Base-by-base conservation (phyloP, 352 stramenopile genomes). In the Globisporangium carolinianum region DNA sequence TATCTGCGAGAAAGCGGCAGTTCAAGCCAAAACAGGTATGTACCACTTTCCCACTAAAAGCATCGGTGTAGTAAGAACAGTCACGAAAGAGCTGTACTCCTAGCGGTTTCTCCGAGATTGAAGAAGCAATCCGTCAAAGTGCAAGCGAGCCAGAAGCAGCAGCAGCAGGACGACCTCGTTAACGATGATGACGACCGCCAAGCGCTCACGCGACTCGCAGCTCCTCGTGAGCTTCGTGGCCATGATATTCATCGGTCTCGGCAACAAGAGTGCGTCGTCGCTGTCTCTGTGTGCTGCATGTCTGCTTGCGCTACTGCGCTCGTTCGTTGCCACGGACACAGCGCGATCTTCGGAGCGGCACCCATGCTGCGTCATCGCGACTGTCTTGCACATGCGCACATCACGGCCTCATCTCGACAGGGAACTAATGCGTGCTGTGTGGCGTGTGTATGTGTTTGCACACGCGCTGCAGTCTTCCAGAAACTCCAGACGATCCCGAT, bases 401-500 rank as follows among this genome's bases (percentile, higher is more conserved):
- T 17, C 38, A 7, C 24, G 10, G 14, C 47, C 6, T 12, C 47
- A 35, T 12, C 32, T 15, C 46, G 5, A 2, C 45, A 35, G 4
- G 5, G 9, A 18, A 42, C 12, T 15, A 49, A 41, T 47, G 14
- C 43, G 43, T 52, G 24, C 24, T 32, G 24, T 32, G 2, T 32
- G 24, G 1, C 24, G 24, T 32, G 24, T 32, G 24, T 32, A 35
- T 43, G 36, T 53, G 9, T 46, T 5, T 52, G 42, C 35, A 32
- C 38, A 15, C 38, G 24, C 42, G 39, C 6, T 24, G 11, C 53
- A 82, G 73, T 82, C 51, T 82, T 82, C 59, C 73, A 82, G 52
- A 82, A 82, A 68, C 65, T 94, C 8, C 78, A 94, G 66, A 94
- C 83, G 18, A 94, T 94, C 49, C 83, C 83, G 10, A 94, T 94